Percentiles rank a stretch among this genome's conserved stretches.
Evolutionary conservation across 1,284 basidiomycete species (phyloP).

Genomic region (Ustilago curta): DNA sequence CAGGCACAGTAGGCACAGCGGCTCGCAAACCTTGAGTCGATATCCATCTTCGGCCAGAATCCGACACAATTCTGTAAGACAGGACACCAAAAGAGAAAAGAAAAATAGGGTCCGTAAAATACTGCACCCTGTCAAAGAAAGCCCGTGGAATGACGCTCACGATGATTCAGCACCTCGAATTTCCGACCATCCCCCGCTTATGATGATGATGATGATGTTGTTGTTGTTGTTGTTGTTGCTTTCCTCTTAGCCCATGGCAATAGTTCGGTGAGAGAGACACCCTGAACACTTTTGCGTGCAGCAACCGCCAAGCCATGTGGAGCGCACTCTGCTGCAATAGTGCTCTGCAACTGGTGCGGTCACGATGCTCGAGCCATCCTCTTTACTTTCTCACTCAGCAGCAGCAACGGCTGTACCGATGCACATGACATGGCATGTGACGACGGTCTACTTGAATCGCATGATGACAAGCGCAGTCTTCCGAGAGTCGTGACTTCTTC

Average conservation of each 20-base stretch:
- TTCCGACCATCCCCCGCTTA: neutral
- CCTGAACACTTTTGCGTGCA: neutral
- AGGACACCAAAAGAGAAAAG: neutral
- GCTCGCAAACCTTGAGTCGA: too few relatives aligned
- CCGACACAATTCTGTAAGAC: neutral
- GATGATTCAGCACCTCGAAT: conserved; percentile 23
- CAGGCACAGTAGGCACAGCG: too few relatives aligned
- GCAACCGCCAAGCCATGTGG: conserved; percentile 13
- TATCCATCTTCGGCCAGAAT: neutral
- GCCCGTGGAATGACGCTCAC: conserved; percentile 9
- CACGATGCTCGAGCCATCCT: conserved; percentile 3
- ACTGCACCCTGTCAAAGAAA: neutral
- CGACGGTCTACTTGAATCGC: neutral
- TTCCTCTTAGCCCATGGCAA: neutral
- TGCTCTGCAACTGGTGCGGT: neutral
- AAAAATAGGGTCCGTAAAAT: conserved; percentile 1
- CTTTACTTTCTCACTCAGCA: conserved; percentile 8
- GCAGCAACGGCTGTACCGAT: neutral
- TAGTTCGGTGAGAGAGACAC: too few relatives aligned
- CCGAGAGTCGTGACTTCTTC: neutral
- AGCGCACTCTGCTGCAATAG: neutral
- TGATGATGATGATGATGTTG: neutral
- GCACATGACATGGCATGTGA: conserved; percentile 5
- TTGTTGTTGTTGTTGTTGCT: too few relatives aligned
- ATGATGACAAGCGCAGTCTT: conserved; percentile 5